These are phyloP conservation scores for Thalassiosira livingstoniorum DNA, from an alignment of 352 stramenopile genomes.

Conservation along the genomic window DNA sequence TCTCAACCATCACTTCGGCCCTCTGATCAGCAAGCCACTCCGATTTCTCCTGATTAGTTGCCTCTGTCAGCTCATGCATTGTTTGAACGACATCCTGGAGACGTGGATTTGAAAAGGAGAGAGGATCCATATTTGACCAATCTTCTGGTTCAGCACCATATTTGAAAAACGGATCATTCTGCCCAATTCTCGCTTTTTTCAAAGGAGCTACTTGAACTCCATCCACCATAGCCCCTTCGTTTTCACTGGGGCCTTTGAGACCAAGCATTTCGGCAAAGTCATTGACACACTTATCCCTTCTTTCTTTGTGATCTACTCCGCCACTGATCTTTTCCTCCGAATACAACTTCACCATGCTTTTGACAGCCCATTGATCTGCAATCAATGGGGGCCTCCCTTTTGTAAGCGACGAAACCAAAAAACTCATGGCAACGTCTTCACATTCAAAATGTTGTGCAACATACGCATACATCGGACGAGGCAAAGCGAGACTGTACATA, in stretches of 20 bases:
- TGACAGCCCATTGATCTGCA: conserved; percentile 79
- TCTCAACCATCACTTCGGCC: conserved; percentile 25
- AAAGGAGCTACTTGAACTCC: conserved; percentile 15
- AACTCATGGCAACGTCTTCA: conserved; percentile 85
- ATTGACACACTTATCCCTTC: conserved; percentile 77
- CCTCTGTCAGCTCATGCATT: conserved; percentile 24
- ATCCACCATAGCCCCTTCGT: no score
- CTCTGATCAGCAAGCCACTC: conserved; percentile 42
- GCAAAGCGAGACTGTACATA: conserved; percentile 71
- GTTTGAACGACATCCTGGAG: conserved; percentile 33
- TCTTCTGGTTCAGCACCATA: conserved; percentile 57
- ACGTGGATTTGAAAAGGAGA: conserved; percentile 18
- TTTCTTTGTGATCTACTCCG: conserved; percentile 63
- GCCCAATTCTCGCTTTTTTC: conserved; percentile 24
- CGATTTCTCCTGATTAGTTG: conserved; percentile 27
- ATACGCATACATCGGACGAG: conserved; percentile 61
- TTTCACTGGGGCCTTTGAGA: conserved; percentile 57
- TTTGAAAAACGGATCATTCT: conserved; percentile 47
- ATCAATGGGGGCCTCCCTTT: conserved; percentile 72
- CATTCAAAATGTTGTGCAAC: conserved; percentile 79
- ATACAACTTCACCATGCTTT: conserved; percentile 77
- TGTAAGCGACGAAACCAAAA: conserved; percentile 78
- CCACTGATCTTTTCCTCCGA: conserved; percentile 69
- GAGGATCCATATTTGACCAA: conserved; percentile 40
- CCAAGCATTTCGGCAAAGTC: conserved; percentile 70